These are phyloP conservation scores for Chytriomyces sp. DNA, from an alignment of 192 early-diverging fungal genomes.

Conservation along the genomic window DNA sequence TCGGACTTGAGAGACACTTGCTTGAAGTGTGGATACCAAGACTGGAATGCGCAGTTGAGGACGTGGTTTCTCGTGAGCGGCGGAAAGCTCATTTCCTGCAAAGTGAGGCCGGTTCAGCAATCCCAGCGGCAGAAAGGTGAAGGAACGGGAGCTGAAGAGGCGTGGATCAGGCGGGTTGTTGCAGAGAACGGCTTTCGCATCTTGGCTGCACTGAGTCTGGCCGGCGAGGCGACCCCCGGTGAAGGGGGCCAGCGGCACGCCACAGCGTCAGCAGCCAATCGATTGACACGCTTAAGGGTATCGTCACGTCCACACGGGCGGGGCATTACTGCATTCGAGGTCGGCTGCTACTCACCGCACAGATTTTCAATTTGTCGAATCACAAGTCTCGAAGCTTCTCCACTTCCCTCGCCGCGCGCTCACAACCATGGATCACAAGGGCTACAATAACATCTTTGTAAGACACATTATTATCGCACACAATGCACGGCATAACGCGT, in stretches of 20 bases:
- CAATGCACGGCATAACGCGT: background rate
- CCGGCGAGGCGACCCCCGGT: background rate
- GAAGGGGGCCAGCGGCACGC: background rate
- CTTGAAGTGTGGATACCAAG: constrained; percentile 78
- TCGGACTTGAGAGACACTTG: constrained; percentile 69
- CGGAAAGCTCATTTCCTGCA: constrained; percentile 45
- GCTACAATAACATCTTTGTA: constrained; percentile 7
- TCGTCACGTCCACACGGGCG: no score
- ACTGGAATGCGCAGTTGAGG: constrained; percentile 69
- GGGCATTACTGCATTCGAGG: no score
- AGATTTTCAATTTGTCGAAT: background rate
- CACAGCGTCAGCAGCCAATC: no score
- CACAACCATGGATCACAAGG: background rate
- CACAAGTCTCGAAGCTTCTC: background rate
- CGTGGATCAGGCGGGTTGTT: no score
- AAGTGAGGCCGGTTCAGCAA: background rate
- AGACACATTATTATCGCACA: background rate
- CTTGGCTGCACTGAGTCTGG: no score
- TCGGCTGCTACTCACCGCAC: background rate
- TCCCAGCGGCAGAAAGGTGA: background rate
- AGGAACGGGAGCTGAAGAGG: background rate
- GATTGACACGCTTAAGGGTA: no score
- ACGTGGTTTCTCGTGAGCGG: constrained; percentile 66
- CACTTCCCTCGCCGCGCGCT: background rate
- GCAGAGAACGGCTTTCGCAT: no score